Conservation (phyloP, 148 eudicot genomes). For the Amaranthus palmeri region DNA sequence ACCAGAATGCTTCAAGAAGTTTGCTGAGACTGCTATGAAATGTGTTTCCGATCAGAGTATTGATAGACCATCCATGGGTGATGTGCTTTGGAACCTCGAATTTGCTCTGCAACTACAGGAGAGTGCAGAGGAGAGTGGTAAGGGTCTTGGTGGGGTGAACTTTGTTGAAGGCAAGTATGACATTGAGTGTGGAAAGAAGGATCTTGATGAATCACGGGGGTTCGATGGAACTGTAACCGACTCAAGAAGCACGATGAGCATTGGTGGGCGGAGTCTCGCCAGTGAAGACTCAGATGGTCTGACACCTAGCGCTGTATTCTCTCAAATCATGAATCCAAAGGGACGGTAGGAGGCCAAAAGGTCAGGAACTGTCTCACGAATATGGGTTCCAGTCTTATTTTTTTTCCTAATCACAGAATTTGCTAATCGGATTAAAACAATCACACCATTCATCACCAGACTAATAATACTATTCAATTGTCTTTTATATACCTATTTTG, state of each 20-base stretch:
- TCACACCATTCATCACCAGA: neutral
- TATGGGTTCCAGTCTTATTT: slow-evolving; percentile 1
- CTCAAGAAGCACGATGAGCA: slow-evolving; percentile 84
- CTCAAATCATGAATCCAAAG: slow-evolving; percentile 93
- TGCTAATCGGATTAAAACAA: slow-evolving; percentile 6
- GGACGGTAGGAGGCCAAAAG: slow-evolving; percentile 52
- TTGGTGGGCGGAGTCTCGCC: slow-evolving; percentile 77
- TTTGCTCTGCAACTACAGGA: slow-evolving; percentile 93
- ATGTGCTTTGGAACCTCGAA: slow-evolving; percentile 93
- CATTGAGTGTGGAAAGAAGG: slow-evolving; percentile 51
- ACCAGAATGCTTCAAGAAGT: slow-evolving; percentile 82
- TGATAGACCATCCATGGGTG: slow-evolving; percentile 96
- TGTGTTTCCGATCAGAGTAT: slow-evolving; percentile 90
- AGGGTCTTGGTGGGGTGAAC: slow-evolving; percentile 43
- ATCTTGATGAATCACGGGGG: slow-evolving; percentile 37
- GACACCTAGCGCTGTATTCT: slow-evolving; percentile 89
- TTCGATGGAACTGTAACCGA: slow-evolving; percentile 58
- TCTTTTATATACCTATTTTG: slow-evolving; percentile 6
- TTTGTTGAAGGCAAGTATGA: slow-evolving; percentile 45
- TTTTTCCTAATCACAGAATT: slow-evolving; percentile 7
- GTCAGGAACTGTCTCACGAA: neutral
- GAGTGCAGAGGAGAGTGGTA: slow-evolving; percentile 69
- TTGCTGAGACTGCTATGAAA: slow-evolving; percentile 89
- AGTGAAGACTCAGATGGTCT: slow-evolving; percentile 89
- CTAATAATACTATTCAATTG: slow-evolving; percentile 13